phyloP scores from a whole-genome alignment of 208 protist genomes.

The Lotmaria passim region DNA sequence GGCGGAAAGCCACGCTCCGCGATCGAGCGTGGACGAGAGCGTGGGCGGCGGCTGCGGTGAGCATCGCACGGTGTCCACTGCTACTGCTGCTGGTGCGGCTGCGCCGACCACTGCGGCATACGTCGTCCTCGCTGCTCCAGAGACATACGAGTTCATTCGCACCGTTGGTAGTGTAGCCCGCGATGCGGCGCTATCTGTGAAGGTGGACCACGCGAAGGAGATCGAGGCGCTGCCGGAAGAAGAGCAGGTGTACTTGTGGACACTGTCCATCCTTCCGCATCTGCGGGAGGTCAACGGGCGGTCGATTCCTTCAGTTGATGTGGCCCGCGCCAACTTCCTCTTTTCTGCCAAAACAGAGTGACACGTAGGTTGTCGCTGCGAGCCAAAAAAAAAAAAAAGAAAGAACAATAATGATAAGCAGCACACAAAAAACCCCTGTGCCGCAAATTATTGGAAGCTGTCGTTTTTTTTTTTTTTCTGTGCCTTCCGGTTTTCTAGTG shows the following conservation, averaged over 20 bases:
- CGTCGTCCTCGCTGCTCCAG: conserved; percentile 32
- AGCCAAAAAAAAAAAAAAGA: too few species aligned
- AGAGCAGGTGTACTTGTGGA: conserved; percentile 44
- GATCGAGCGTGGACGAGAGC: neutral
- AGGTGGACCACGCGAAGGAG: conserved; percentile 31
- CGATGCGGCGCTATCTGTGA: conserved; percentile 27
- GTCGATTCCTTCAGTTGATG: conserved; percentile 31
- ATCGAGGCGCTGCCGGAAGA: conserved; percentile 33
- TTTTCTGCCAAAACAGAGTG: conserved; percentile 23
- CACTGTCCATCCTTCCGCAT: conserved; percentile 50
- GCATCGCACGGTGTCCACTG: neutral
- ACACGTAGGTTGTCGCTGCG: too few species aligned
- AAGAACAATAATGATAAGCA: neutral
- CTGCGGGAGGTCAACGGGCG: conserved; percentile 47
- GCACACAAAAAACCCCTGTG: neutral
- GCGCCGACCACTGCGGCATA: conserved; percentile 35
- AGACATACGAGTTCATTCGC: conserved; percentile 36
- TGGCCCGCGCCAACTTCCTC: conserved; percentile 51
- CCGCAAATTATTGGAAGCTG: too few species aligned
- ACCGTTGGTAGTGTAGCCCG: conserved; percentile 31
- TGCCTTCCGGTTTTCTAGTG: too few species aligned
- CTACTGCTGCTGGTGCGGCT: conserved; percentile 1
- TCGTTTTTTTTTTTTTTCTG: too few species aligned
- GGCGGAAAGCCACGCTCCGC: neutral
- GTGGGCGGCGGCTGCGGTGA: neutral